phyloP scores from a whole-genome alignment of 805 yeast genomes.

The Kodamaea fukazawae region DNA sequence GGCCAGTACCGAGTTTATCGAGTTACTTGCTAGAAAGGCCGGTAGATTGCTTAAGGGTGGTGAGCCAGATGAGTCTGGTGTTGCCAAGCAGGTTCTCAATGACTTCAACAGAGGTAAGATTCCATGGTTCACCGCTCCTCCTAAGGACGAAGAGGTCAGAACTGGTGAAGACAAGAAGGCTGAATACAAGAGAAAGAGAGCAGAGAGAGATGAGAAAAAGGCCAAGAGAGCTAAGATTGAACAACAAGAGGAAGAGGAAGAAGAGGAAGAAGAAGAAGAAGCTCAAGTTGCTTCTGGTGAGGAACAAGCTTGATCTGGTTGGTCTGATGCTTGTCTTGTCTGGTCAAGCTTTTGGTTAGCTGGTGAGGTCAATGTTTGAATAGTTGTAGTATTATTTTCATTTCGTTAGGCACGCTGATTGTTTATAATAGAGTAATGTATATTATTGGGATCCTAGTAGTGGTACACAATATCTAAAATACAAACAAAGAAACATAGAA shows the following conservation, averaged over 20 bases:
- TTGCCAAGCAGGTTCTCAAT: conserved; percentile 83
- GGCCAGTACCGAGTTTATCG: conserved; percentile 68
- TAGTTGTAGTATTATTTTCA: conserved; percentile 2
- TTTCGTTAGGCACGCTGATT: conserved; percentile 5
- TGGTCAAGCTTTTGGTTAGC: too few relatives aligned
- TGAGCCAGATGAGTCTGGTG: conserved; percentile 94
- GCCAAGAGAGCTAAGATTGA: conserved; percentile 22
- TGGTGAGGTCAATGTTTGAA: too few relatives aligned
- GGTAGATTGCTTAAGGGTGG: conserved; percentile 96
- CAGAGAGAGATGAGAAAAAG: conserved; percentile 43
- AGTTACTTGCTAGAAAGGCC: conserved; percentile 85
- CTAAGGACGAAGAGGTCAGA: conserved; percentile 71
- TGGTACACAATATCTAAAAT: conserved; percentile 1
- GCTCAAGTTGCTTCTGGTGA: not conserved
- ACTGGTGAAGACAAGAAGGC: conserved; percentile 59
- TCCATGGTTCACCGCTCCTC: conserved; percentile 91
- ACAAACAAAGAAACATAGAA: not conserved
- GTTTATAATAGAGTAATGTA: too few relatives aligned
- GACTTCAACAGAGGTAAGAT: conserved; percentile 97
- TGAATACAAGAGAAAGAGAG: conserved; percentile 50
- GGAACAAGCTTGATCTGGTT: not conserved
- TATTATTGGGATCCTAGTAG: too few relatives aligned
- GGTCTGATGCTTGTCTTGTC: too few relatives aligned
- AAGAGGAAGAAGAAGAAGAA: conserved; percentile 6
- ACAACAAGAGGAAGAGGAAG: conserved; percentile 19